A percentile compares a stretch with the other conserved stretches of the same genome.
Conservation (phyloP, 225 moss, liverwort and hornwort genomes). For the Bryoerythrophyllum caledonicum region DNA sequence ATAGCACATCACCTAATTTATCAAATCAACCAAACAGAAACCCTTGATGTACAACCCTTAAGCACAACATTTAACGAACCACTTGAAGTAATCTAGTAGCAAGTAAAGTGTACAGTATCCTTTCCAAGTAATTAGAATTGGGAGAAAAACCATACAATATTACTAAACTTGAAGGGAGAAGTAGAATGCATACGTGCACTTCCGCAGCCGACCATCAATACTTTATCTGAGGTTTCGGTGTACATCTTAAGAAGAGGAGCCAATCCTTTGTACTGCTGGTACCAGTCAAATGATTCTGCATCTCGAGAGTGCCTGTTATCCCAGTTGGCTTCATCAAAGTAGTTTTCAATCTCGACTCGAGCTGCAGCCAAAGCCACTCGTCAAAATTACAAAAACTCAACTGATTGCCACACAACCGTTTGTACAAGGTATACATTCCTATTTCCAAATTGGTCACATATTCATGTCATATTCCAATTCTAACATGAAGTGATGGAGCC, state of each 20-base stretch:
- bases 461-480: too few species aligned
- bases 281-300: constrained; percentile 84
- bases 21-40: too few species aligned
- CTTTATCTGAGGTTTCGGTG: constrained; percentile 40
- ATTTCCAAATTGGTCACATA: neutral
- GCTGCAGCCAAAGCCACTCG: constrained; percentile 22
- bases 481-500: neutral
- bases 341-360: constrained; percentile 37
- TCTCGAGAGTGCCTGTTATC: constrained; percentile 72
- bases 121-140: too few species aligned
- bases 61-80: too few species aligned
- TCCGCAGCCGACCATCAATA: constrained; percentile 90
- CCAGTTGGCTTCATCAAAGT: constrained; percentile 76
- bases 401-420: too few species aligned
- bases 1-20: too few species aligned
- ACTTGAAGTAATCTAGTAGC: neutral
- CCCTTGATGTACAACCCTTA: too few species aligned
- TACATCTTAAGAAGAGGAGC: constrained; percentile 71
- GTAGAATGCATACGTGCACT: constrained; percentile 27
- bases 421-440: neutral
- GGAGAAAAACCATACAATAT: neutral
- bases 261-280: constrained; percentile 67
- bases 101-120: constrained; percentile 5
- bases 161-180: neutral
- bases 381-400: neutral